Conservation (phyloP, 148 eudicot genomes). For the Spergularia marina region DNA sequence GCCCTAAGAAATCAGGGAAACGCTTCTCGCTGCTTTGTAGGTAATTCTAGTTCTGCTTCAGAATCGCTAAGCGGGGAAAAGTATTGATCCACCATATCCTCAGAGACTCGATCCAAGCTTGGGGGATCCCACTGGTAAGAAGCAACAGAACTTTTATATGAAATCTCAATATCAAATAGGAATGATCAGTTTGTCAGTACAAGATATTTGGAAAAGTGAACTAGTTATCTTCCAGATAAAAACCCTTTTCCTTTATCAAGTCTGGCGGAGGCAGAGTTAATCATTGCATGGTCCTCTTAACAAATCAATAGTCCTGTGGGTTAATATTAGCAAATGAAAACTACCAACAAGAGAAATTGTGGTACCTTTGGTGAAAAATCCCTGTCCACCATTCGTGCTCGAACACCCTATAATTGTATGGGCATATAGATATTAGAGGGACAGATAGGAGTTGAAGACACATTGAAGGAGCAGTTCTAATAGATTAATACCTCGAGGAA, state of each 20-base stretch:
- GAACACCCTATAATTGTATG: slow-evolving; percentile 55
- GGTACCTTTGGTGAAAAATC: slow-evolving; percentile 85
- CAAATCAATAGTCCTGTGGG: not conserved
- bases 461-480: not conserved
- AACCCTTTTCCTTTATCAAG: not conserved
- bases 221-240: not conserved
- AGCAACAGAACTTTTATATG: not conserved
- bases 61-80: slow-evolving; percentile 48
- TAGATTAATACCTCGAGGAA: slow-evolving; percentile 60
- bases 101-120: slow-evolving; percentile 58
- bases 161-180: not conserved
- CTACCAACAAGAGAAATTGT: not conserved
- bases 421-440: slow-evolving; percentile 5
- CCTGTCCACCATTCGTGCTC: slow-evolving; percentile 76
- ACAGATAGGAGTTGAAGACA: not conserved
- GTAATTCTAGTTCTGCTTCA: slow-evolving; percentile 73
- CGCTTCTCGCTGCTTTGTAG: slow-evolving; percentile 66
- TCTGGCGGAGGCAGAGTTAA: not conserved
- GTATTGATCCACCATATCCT: slow-evolving; percentile 85
- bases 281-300: not conserved
- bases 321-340: not conserved
- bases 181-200: not conserved
- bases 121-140: slow-evolving; percentile 90
- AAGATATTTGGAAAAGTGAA: not conserved
- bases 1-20: slow-evolving; percentile 36